Evolutionary conservation across 1,139 yeast species (phyloP), one percentile per base, ranked within the genome.

Genomic region (Nadsonia commutata): DNA sequence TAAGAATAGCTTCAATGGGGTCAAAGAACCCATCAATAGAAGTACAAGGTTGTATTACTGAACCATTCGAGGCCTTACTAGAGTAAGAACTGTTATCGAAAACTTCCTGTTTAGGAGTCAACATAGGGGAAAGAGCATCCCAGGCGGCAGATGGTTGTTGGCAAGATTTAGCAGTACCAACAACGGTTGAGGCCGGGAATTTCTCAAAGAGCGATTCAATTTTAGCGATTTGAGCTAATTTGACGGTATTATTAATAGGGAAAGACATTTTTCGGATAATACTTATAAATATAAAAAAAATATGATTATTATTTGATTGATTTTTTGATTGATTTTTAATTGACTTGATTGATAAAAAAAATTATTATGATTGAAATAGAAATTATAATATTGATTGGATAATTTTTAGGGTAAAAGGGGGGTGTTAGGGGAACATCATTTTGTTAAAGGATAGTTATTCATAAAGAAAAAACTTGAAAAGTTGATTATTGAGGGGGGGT

Each of bases 41-140:
- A 31, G 40, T 20, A 40, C 38, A 44, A 27, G 21, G 19, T 18
- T 31, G 42, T 18, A 40, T 36, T 8, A 40, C 20, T 23, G 27
- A 31, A 36, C 31, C 39, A 21, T 45, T 39, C 27, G 46, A 39
- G 21, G 43, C 21, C 18, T 40, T 23, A 2, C 43, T 43, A 16
- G 27, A 21, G 27, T 38, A 38, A 18, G 36, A 40, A 18, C 31
- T 39, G 27, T 42, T 46, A 18, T 47, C 39, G 22, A 46, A 45
- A 18, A 45, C 46, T 16, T 46, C 51, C 23, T 39, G 43, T 37
- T 44, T 47, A 44, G 44, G 44, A 39, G 52, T 48, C 42, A 47
- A 43, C 40, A 45, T 43, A 21, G 52, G 55, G 49, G 49, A 49
- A 45, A 40, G 42, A n/a, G 52, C 56, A 40, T 53, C 49, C 49